phyloP scores from a whole-genome alignment of 2,329 filamentous ascomycete species.

The Trichocomaceae sp. region DNA sequence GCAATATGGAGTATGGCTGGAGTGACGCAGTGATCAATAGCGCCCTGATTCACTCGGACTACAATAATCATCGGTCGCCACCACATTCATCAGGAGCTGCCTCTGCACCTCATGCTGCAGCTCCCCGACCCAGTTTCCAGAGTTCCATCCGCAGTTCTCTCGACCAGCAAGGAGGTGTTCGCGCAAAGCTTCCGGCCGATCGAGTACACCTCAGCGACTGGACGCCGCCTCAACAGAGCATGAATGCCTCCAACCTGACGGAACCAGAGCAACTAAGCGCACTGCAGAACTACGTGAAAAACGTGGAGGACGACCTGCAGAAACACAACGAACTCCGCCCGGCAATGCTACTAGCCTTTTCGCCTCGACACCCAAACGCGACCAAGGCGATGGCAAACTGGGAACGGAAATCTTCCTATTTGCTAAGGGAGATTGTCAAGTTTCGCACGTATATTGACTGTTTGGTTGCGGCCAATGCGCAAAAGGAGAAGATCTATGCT shows the following conservation, averaged over 20 bases:
- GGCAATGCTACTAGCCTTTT: constrained; percentile 84
- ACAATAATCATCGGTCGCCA: constrained; percentile 23
- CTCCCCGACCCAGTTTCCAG: constrained; percentile 48
- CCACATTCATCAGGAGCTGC: constrained; percentile 29
- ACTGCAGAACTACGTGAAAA: constrained; percentile 70
- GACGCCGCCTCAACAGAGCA: constrained; percentile 80
- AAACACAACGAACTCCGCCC: constrained; percentile 81
- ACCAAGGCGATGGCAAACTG: constrained; percentile 88
- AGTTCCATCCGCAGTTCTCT: constrained; percentile 60
- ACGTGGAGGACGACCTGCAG: constrained; percentile 77
- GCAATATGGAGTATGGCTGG: constrained; percentile 98
- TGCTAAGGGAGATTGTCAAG: constrained; percentile 91
- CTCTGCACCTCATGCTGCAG: not conserved
- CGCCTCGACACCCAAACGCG: constrained; percentile 72
- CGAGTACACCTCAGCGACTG: constrained; percentile 78
- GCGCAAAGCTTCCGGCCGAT: constrained; percentile 72
- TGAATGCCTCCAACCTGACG: constrained; percentile 71
- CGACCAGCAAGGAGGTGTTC: constrained; percentile 54
- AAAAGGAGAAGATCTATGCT: constrained; percentile 64
- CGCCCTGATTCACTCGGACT: constrained; percentile 57
- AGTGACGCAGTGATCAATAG: constrained; percentile 74
- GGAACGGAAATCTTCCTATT: constrained; percentile 90
- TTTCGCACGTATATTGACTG: constrained; percentile 92
- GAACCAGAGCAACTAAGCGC: constrained; percentile 76
- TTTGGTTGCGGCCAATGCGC: constrained; percentile 61